Evolutionary conservation across 2,329 filamentous ascomycete genomes (phyloP), one percentile per base, ranked within the genome.

Genomic region (Talaromyces islandicus): DNA sequence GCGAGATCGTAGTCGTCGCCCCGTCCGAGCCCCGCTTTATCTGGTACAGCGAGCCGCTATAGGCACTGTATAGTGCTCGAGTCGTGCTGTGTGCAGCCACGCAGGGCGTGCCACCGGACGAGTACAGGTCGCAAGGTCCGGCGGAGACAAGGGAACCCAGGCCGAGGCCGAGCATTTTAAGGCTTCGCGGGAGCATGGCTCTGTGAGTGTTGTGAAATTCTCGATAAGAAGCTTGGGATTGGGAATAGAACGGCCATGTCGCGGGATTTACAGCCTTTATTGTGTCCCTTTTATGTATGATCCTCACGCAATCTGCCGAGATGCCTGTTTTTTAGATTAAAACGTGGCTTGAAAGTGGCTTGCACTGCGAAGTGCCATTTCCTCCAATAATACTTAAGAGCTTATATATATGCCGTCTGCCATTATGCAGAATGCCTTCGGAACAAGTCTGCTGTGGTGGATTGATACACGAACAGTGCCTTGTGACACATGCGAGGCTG

Each of bases 51-150:
- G 52, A 29, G 21, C 58, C 58, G 19, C 25, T 60, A 32, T 41
- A 60, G 17, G 27, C 38, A n/a, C 35, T 48, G 35, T 56, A 60
- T 11, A 60, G 53, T 4, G 58, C 58, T 19, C 58, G 58, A 29
- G 58, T 60, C 7, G 58, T 60, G 14, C 52, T 56, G 30, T 60
- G 58, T n/a, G 58, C 58, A 12, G 58, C 58, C 35, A 60, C 58
- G 25, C 58, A 60, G 3, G 58, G 58, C 9, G 58, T 60, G 14
- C 58, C 58, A 24, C 58, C 58, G 25, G 53, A 50, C 24, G 58
- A 38, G 12, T 60, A 60, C 12, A 60, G 32, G 11, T 60, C 58
- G 46, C 58, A 60, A 9, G 58, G 58, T 7, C 58, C 58, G 7
- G 57, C 58, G 12, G 58, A 10, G 21, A 52, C 58, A 30, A 60